A percentile compares a stretch with the other conserved stretches of the same genome.
Evolutionary conservation across 2,329 filamentous ascomycete genomes (phyloP).

Genomic region (Stachybotrys echinatus): DNA sequence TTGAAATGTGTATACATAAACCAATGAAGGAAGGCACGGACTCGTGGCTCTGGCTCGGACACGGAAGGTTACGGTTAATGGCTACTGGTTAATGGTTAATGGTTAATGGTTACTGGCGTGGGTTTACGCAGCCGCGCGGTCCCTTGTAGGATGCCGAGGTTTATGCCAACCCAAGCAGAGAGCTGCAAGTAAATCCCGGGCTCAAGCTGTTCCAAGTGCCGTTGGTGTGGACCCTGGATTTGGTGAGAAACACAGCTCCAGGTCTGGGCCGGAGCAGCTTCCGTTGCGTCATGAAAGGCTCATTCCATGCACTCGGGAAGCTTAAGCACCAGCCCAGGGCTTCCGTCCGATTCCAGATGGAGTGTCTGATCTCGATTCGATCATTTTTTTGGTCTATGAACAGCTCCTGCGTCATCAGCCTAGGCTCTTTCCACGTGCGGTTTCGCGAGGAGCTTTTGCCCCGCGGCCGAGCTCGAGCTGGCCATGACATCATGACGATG

Average conservation of each 20-base stretch:
- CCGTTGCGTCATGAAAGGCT: background rate
- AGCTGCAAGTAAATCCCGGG: too few relatives aligned
- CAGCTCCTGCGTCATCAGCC: background rate
- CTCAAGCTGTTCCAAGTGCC: background rate
- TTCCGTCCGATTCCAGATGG: background rate
- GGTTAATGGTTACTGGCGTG: background rate
- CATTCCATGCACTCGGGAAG: background rate
- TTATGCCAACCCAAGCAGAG: too few relatives aligned
- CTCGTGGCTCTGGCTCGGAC: too few relatives aligned
- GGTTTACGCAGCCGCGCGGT: background rate
- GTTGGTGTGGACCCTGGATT: background rate
- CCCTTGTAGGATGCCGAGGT: too few relatives aligned
- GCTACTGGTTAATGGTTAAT: too few relatives aligned
- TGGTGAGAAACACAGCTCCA: background rate
- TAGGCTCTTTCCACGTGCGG: constrained; percentile 11
- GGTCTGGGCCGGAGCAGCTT: background rate
- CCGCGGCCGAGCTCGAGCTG: constrained; percentile 6
- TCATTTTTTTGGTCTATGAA: background rate
- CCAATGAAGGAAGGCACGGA: too few relatives aligned
- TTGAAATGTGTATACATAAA: too few relatives aligned
- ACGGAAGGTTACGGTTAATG: too few relatives aligned
- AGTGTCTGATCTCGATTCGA: background rate
- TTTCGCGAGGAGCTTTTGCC: constrained; percentile 13
- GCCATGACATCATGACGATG: constrained; percentile 19
- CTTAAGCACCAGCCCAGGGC: background rate